These are phyloP conservation scores for Taphrina flavorubra DNA, from an alignment of 1,139 yeast species.

Conservation along the genomic window DNA sequence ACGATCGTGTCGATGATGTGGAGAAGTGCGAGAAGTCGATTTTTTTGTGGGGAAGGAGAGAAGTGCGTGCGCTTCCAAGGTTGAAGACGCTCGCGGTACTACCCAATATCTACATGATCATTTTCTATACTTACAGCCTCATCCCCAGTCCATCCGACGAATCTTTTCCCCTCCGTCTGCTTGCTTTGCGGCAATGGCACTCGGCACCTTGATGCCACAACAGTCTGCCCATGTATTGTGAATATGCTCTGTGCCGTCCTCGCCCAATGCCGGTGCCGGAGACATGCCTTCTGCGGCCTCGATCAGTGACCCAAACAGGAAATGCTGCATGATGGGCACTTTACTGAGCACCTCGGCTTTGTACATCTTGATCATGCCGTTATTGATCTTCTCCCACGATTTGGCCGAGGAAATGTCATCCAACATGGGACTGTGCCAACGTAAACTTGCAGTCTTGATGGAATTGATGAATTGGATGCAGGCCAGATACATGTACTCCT, in stretches of 20 bases:
- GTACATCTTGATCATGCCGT: conserved; percentile 97
- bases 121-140: neutral
- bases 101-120: too few relatives aligned
- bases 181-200: conserved; percentile 80
- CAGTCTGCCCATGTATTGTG: conserved; percentile 93
- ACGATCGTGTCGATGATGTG: neutral
- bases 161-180: conserved; percentile 31
- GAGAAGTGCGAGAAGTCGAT: neutral
- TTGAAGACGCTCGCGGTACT: too few relatives aligned
- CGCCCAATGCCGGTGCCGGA: conserved; percentile 41
- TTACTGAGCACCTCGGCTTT: conserved; percentile 87
- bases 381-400: conserved; percentile 64
- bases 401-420: conserved; percentile 95
- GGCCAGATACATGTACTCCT: conserved; percentile 81
- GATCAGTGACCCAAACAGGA: conserved; percentile 71
- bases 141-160: conserved; percentile 40
- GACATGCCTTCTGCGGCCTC: conserved; percentile 45
- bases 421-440: conserved; percentile 98
- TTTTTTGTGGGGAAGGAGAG: neutral
- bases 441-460: conserved; percentile 78
- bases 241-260: conserved; percentile 48
- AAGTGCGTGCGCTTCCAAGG: neutral
- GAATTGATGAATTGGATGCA: conserved; percentile 83
- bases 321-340: conserved; percentile 92
- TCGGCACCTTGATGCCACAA: conserved; percentile 95